These are phyloP conservation scores for Magnusiomyces paraingens DNA, from an alignment of 1,139 yeast genomes.

Conservation along the genomic window DNA sequence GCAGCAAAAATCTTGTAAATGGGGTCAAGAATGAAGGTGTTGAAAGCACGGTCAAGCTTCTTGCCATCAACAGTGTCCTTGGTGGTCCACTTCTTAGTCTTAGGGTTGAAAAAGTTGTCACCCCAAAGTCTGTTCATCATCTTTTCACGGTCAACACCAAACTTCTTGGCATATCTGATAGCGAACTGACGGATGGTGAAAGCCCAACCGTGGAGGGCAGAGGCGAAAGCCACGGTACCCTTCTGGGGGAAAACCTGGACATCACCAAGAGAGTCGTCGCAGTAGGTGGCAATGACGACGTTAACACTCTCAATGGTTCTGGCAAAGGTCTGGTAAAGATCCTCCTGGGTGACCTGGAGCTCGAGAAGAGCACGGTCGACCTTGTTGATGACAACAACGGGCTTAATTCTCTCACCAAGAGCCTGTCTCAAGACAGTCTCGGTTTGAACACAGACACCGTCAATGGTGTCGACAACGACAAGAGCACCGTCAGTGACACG, in stretches of 20 bases:
- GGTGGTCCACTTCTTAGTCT: slow-evolving; percentile 99
- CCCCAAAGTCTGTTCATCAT: slow-evolving; percentile 99
- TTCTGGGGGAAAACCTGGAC: slow-evolving; percentile 97
- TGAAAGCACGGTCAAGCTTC: slow-evolving; percentile 97
- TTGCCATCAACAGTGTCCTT: slow-evolving; percentile 94
- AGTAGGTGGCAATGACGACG: slow-evolving; percentile 95
- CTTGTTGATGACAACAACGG: slow-evolving; percentile 97
- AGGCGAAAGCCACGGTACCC: slow-evolving; percentile 99
- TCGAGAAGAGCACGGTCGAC: slow-evolving; percentile 99
- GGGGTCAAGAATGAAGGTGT: slow-evolving; percentile 98
- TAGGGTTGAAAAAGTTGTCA: slow-evolving; percentile 99
- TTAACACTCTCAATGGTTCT: slow-evolving; percentile 99
- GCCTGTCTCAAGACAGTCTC: slow-evolving; percentile 99
- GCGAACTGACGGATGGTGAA: slow-evolving; percentile 99
- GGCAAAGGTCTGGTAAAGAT: slow-evolving; percentile 94
- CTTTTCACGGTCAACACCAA: slow-evolving; percentile 97
- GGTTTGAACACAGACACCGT: slow-evolving; percentile 99
- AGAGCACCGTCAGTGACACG: slow-evolving; percentile 99
- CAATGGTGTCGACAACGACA: slow-evolving; percentile 98
- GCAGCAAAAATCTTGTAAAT: slow-evolving; percentile 95
- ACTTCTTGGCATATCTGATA: slow-evolving; percentile 95
- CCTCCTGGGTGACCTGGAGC: slow-evolving; percentile 92
- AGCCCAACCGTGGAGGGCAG: slow-evolving; percentile 99
- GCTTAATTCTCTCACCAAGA: slow-evolving; percentile 98
- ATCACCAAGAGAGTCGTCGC: slow-evolving; percentile 88